Base-by-base conservation (phyloP, 1,284 basidiomycete genomes). In the Cutaneotrichosporon dermatis region DNA sequence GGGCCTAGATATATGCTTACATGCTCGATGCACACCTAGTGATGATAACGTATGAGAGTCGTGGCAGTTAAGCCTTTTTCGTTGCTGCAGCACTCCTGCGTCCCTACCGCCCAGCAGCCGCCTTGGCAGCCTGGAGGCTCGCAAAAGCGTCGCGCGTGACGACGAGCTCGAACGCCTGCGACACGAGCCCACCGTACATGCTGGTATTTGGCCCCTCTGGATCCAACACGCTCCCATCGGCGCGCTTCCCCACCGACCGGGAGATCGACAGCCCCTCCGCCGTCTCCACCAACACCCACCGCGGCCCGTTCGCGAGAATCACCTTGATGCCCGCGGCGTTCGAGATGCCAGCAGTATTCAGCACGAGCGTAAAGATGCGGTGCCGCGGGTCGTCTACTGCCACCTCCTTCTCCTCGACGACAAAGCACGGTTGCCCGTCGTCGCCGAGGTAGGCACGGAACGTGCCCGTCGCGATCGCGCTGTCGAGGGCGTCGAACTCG, bases 71-170 rank as follows among this genome's bases (percentile, higher is more conserved):
- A 25, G 25, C 25, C 25, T 25, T 25, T 25, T 25, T 25, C 25
- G 25, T 25, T 25, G 25, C 25, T 25, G 25, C 25, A 25, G 25
- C 25, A 45, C 33, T 16, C 16, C 12, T 45, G 33, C 44, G 33
- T 25, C 12, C 9, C 44, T 45, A 49, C 46, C 34, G 33, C 9
- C 33, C 50, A 13, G 50, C 50, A 7, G 15, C 83, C 15, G 55
- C 66, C 69, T 93, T 78, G 6, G 87, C 91, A 35, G 89, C 90
- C 71, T 88, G 91, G 70, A 95, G 92, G 39, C 90, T 84, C 7
- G 88, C 89, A 83, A 95, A 25, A 12, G 45, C 54, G 39, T 55
- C 54, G 40, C 40, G 46, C 13, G 48, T 57, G 49, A 57, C 44
- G 49, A 51, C 55, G 16, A n/a, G 12, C 42, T 57, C 55, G 25